These are phyloP conservation scores for Serendipita indica DNA, from an alignment of 768 basidiomycete genomes.

Conservation along the genomic window DNA sequence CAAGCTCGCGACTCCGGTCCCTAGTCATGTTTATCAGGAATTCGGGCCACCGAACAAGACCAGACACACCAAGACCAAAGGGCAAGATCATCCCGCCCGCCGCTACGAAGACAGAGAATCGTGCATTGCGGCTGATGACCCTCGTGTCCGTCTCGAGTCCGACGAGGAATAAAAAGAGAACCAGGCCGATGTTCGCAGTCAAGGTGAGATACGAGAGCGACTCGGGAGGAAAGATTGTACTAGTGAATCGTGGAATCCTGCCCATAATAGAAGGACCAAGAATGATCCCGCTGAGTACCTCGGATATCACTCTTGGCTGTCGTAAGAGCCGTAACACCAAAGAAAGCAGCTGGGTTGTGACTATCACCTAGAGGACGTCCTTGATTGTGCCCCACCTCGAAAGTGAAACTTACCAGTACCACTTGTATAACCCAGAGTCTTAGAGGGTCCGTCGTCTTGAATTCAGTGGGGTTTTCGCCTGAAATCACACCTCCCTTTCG, in stretches of 20 bases:
- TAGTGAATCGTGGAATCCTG: conserved; percentile 55
- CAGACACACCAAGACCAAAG: conserved; percentile 71
- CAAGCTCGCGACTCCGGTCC: conserved; percentile 46
- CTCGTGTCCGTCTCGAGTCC: conserved; percentile 71
- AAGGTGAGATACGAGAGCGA: conserved; percentile 45
- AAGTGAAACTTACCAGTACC: conserved; percentile 10
- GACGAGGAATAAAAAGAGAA: conserved; percentile 70
- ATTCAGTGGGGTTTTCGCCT: conserved; percentile 55
- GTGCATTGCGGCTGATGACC: conserved; percentile 48
- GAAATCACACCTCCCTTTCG: conserved; percentile 58
- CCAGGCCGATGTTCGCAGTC: conserved; percentile 59
- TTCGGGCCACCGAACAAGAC: too few species aligned
- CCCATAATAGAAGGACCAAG: conserved; percentile 45
- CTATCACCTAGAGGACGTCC: conserved; percentile 44
- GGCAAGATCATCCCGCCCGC: conserved; percentile 58
- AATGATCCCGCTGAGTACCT: conserved; percentile 80
- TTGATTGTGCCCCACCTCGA: neutral
- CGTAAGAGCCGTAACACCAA: conserved; percentile 49
- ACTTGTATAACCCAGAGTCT: conserved; percentile 65
- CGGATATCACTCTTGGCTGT: conserved; percentile 88
- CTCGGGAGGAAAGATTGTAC: conserved; percentile 24
- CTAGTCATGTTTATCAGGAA: too few species aligned
- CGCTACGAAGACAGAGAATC: conserved; percentile 44
- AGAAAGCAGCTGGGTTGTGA: conserved; percentile 59
- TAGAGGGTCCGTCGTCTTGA: conserved; percentile 53